Evolutionary conservation across 108 stramenopile species (phyloP).

Genomic region (Cyclostephanos tholiformis): DNA sequence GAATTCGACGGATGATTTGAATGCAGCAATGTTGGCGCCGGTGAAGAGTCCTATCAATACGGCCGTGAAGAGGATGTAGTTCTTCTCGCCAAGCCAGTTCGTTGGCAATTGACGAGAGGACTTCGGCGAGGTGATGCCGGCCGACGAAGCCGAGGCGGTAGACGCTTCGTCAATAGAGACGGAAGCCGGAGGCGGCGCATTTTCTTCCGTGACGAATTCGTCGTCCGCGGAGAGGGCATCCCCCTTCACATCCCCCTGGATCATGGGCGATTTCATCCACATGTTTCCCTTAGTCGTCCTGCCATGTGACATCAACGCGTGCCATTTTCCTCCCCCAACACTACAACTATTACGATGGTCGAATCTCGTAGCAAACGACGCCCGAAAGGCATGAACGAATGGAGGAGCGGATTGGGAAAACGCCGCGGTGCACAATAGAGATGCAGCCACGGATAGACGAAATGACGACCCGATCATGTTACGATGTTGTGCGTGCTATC

Average conservation of each 20-base stretch:
- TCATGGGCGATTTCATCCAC: constrained; percentile 10
- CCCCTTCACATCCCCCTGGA: constrained; percentile 3
- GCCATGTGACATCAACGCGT: background rate
- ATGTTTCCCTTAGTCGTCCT: background rate
- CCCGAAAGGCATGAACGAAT: background rate
- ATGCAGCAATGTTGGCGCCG: constrained; percentile 64
- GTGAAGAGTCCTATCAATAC: constrained; percentile 66
- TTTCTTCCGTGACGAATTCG: background rate
- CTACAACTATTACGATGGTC: background rate
- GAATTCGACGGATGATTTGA: constrained; percentile 73
- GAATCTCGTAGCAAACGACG: background rate
- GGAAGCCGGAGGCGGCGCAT: background rate
- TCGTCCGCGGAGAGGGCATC: background rate
- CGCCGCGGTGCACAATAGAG: background rate
- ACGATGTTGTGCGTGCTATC: too few relatives aligned
- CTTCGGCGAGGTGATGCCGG: background rate
- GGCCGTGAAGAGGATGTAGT: constrained; percentile 56
- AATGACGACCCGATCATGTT: background rate
- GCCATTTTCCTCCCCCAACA: background rate
- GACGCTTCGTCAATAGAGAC: background rate
- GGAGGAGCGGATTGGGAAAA: background rate
- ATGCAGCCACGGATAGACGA: background rate
- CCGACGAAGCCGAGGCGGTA: background rate
- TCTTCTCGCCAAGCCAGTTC: constrained; percentile 50
- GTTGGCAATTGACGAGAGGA: constrained; percentile 24